Conservation (phyloP, 2,329 filamentous ascomycete genomes). For the Fusarium sp. region DNA sequence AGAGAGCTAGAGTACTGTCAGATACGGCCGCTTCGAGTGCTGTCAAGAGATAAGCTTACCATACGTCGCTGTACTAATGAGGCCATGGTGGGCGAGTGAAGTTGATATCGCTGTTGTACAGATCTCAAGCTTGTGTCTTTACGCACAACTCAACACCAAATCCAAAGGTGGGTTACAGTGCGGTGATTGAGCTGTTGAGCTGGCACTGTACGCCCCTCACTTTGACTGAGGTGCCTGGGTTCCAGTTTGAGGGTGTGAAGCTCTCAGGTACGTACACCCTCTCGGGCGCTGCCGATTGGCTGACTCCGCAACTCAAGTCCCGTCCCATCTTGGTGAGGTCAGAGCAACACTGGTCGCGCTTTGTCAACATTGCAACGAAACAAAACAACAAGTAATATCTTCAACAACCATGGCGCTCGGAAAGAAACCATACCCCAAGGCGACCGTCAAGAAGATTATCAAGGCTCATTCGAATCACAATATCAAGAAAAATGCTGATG, state of each 20-base stretch:
- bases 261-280: conserved; percentile 38
- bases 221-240: background rate
- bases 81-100: conserved; percentile 52
- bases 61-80: conserved; percentile 72
- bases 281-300: conserved; percentile 48
- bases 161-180: conserved; percentile 50
- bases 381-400: conserved; percentile 28
- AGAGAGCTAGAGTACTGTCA: conserved; percentile 75
- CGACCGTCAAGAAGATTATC: conserved; percentile 88
- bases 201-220: conserved; percentile 46
- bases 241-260: conserved; percentile 8
- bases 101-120: conserved; percentile 32
- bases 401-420: conserved; percentile 57
- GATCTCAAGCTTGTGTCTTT: conserved; percentile 30
- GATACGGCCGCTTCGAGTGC: background rate
- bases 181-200: background rate
- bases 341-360: conserved; percentile 41
- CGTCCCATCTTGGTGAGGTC: conserved; percentile 38
- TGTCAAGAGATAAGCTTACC: conserved; percentile 57
- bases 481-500: conserved; percentile 87
- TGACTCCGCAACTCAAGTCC: conserved; percentile 12
- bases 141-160: conserved; percentile 37
- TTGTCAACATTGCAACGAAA: conserved; percentile 43
- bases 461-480: conserved; percentile 88
- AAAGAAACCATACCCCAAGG: conserved; percentile 86